phyloP scores from a whole-genome alignment of 2,329 filamentous ascomycete species.

The Apiospora sp. region DNA sequence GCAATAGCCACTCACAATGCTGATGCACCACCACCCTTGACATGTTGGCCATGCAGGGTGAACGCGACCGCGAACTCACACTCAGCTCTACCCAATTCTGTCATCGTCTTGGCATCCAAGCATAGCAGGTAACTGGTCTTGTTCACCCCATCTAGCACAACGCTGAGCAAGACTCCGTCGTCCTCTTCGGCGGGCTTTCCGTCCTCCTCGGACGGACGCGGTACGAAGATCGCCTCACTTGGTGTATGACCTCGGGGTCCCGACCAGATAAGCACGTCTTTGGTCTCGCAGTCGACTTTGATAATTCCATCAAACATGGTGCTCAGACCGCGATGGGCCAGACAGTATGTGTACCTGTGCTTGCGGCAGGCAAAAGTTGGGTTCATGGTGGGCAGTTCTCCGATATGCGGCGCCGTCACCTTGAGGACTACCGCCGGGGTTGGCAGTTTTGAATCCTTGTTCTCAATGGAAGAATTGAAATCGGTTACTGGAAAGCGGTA shows the following conservation, averaged over 20 bases:
- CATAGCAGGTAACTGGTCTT: slow-evolving; percentile 71
- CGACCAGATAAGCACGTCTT: slow-evolving; percentile 17
- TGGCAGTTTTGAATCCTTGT: slow-evolving; percentile 54
- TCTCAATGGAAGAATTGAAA: slow-evolving; percentile 26
- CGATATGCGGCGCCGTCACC: background rate
- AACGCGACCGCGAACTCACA: slow-evolving; percentile 66
- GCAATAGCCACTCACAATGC: background rate
- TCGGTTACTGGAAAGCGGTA: background rate
- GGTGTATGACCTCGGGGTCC: slow-evolving; percentile 18
- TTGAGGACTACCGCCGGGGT: slow-evolving; percentile 49
- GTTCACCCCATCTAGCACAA: slow-evolving; percentile 69
- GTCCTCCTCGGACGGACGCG: background rate
- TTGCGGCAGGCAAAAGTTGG: slow-evolving; percentile 40
- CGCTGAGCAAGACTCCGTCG: slow-evolving; percentile 45
- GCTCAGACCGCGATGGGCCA: background rate
- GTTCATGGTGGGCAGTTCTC: slow-evolving; percentile 19
- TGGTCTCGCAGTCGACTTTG: slow-evolving; percentile 15
- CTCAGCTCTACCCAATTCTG: slow-evolving; percentile 70
- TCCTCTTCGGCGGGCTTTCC: background rate
- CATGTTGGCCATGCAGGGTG: slow-evolving; percentile 70
- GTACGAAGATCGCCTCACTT: slow-evolving; percentile 21
- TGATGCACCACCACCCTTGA: background rate
- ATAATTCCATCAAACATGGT: slow-evolving; percentile 10
- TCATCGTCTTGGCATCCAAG: slow-evolving; percentile 68
- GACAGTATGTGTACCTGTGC: background rate